These are phyloP conservation scores for Kodamaea lidongshanica DNA, from an alignment of 805 yeast species.

Conservation along the genomic window DNA sequence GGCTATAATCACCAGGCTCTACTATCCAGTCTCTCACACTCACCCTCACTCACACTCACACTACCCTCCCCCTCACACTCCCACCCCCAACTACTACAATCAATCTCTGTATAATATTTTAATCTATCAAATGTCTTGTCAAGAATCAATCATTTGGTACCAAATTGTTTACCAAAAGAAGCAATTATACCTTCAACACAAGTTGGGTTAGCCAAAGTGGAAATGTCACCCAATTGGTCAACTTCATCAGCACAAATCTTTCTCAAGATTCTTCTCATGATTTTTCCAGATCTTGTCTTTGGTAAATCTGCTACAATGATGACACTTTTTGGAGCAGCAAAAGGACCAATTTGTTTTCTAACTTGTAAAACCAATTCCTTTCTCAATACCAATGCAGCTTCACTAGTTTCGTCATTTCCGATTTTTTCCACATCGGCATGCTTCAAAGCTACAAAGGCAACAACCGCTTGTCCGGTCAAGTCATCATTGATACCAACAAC, in stretches of 20 bases:
- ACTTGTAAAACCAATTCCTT: conserved; percentile 63
- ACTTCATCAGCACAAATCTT: conserved; percentile 70
- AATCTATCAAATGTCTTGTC: not conserved
- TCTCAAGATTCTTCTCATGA: conserved; percentile 81
- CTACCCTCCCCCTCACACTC: too few species aligned
- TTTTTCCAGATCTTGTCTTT: conserved; percentile 81
- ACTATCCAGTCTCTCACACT: too few species aligned
- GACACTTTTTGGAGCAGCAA: conserved; percentile 77
- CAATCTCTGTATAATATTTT: not conserved
- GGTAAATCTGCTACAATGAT: conserved; percentile 72
- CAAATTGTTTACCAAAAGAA: conserved; percentile 34
- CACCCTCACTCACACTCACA: too few species aligned
- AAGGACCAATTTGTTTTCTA: conserved; percentile 76
- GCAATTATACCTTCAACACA: conserved; percentile 61
- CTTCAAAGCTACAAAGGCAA: conserved; percentile 74
- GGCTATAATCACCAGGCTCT: too few species aligned
- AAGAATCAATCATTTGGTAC: too few species aligned
- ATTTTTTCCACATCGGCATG: conserved; percentile 31
- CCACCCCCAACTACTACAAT: too few species aligned
- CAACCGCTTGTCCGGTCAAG: conserved; percentile 81
- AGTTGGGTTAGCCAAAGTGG: conserved; percentile 72
- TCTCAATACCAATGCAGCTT: conserved; percentile 49
- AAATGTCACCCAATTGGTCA: conserved; percentile 74
- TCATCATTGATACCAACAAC: conserved; percentile 82
- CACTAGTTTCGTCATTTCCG: conserved; percentile 27